Evolutionary conservation across 306 rosid genomes (phyloP), one percentile per base, ranked within the genome.

Genomic region (Cucurbita argyrosperma): DNA sequence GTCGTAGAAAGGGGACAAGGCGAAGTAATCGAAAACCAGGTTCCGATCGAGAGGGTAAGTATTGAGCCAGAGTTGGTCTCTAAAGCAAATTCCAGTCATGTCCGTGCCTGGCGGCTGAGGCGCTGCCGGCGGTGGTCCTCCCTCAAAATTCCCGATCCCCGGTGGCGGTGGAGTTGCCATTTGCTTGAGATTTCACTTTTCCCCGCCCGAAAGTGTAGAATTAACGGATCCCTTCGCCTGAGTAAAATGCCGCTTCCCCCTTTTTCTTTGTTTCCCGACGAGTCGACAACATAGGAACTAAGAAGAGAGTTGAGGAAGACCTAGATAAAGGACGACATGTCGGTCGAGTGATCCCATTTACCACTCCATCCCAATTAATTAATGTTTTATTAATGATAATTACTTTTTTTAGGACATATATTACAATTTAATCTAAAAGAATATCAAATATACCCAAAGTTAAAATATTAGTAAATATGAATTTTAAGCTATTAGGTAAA

Each of bases 71-170:
- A 94, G 83, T 62, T 90, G 97, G 75, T 94, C 98, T 59, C 92
- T 76, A 84, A 94, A 94, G 90, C 96, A 90, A 39, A 94, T 94
- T 70, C 97, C 98, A 6, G 97, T 90, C 97, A 94, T 94, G 83
- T 94, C 97, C 1, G 94, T 89, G 15, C 94, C 94, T 8, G 97
- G 98, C 5, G 92, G 88, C 35, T 82, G 82, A 35, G 87, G 92
- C 26, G 88, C 79, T 4, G 73, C 79, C 49, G 80, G 79, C 45
- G 82, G 74, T 1, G 76, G 79, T 19, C 70, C 87, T 3, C 88
- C 98, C 5, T 92, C 98, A 52, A 87, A 70, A 79, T 71, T 53
- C n/a, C 61, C 78, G 14, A 69, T 74, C 53, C 78, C 89, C 39
- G 88, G 74, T 26, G 78, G 72, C 52, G 79, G 87, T 58, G 87